Percentiles rank a stretch among this genome's conserved stretches.
Conservation (phyloP, 495 filamentous ascomycete genomes). For the Podospora didyma region DNA sequence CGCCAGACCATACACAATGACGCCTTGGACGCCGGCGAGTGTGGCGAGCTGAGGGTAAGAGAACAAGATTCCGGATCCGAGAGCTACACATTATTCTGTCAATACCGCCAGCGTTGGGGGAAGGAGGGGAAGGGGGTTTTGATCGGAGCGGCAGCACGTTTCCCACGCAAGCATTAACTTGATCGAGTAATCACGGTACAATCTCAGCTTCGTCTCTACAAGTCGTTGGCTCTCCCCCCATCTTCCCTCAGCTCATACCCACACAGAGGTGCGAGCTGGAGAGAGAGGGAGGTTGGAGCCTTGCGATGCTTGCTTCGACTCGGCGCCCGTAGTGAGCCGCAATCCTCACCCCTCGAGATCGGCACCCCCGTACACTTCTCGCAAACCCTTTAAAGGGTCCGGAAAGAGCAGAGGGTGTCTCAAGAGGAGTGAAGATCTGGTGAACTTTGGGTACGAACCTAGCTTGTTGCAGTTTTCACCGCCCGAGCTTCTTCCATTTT, state of each 20-base stretch:
- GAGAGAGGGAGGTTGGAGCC: conserved; percentile 44
- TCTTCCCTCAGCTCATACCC: neutral
- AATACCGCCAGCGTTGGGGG: conserved; percentile 19
- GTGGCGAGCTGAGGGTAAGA: conserved; percentile 75
- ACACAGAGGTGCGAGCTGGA: neutral
- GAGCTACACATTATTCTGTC: conserved; percentile 47
- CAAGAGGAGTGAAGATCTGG: conserved; percentile 15
- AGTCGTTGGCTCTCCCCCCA: conserved; percentile 27
- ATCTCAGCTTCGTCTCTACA: conserved; percentile 72
- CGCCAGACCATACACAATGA: conserved; percentile 65
- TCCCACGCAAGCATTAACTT: conserved; percentile 95
- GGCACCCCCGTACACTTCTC: neutral
- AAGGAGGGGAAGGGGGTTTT: conserved; percentile 20
- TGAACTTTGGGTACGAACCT: conserved; percentile 31
- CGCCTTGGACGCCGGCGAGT: conserved; percentile 70
- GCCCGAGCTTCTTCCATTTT: neutral
- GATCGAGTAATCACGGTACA: conserved; percentile 88
- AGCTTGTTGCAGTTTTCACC: neutral
- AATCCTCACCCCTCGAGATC: conserved; percentile 23
- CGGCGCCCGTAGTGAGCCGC: conserved; percentile 86
- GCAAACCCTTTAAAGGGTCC: neutral
- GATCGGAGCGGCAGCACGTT: conserved; percentile 78
- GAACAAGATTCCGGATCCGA: conserved; percentile 75
- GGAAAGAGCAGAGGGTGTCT: neutral
- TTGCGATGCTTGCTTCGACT: conserved; percentile 43